These are phyloP conservation scores for Paragyromitra xinjiangensis DNA, from an alignment of 495 filamentous ascomycete genomes.

Conservation along the genomic window DNA sequence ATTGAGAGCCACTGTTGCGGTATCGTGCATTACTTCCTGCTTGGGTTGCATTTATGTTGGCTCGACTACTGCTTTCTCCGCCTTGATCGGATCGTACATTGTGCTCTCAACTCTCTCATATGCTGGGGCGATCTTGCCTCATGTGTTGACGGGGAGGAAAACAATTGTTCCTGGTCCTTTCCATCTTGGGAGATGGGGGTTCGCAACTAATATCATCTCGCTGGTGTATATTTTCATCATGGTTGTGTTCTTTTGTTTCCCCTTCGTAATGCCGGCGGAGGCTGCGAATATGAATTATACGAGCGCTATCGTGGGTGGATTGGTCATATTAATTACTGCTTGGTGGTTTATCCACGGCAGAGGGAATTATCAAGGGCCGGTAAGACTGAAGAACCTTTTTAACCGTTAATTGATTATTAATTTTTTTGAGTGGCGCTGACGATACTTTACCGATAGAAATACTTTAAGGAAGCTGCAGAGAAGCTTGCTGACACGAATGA, in stretches of 20 bases:
- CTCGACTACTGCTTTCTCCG: conserved; percentile 75
- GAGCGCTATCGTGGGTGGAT: conserved; percentile 69
- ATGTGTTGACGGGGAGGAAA: conserved; percentile 71
- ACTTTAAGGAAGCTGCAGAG: conserved; percentile 54
- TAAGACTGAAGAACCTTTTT: background rate
- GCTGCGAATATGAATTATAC: conserved; percentile 76
- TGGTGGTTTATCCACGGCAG: conserved; percentile 73
- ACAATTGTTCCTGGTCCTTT: conserved; percentile 75
- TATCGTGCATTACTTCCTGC: conserved; percentile 68
- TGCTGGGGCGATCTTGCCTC: conserved; percentile 76
- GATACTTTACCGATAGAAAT: conserved; percentile 57
- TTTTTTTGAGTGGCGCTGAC: background rate
- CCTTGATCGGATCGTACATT: conserved; percentile 78
- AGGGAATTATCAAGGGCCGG: conserved; percentile 67
- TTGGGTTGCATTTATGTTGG: conserved; percentile 81
- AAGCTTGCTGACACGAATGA: conserved; percentile 25
- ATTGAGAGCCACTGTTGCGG: conserved; percentile 72
- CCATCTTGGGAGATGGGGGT: conserved; percentile 71
- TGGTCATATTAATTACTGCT: conserved; percentile 63
- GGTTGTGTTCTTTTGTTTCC: conserved; percentile 79
- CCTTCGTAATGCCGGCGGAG: conserved; percentile 67
- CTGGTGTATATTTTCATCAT: conserved; percentile 74
- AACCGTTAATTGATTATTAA: background rate
- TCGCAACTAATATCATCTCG: conserved; percentile 66
- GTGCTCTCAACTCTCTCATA: conserved; percentile 78